Evolutionary conservation across 306 rosid genomes (phyloP), one percentile per base, ranked within the genome.

Genomic region (Pueraria montana): DNA sequence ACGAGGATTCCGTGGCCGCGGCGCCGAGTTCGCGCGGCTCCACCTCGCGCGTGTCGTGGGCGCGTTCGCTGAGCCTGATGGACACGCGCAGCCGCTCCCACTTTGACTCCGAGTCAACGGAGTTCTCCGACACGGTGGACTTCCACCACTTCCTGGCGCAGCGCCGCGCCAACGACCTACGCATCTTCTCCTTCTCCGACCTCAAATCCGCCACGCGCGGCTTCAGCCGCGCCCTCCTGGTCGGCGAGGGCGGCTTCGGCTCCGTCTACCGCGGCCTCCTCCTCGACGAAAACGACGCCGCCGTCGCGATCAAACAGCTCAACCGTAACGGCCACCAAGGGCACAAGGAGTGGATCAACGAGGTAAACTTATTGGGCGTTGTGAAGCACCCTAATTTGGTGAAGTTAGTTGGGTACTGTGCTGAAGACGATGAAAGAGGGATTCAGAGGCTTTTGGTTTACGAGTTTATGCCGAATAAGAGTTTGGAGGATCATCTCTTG

Each of bases 361-460:
- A 96, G 84, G 98, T 96, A 81, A 94, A 94, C 68, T 79, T 96
- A 55, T 64, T 96, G 84, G 99, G 98, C 12, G 99, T 96, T 14
- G 89, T 96, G 72, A 92, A 94, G 85, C 99, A 96, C 87, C 94
- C 92, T 0, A 96, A 96, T 92, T 89, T 96, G 13, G 99, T 96
- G 42, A 90, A 87, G 82, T 74, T 96, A 50, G 92, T 92, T 17
- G 99, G 99, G 74, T 96, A 93, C 74, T 96, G 99, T 74, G 99
- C 99, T 0, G 99, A 96, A 75, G 99, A 96, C 83, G 99, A 96
- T 87, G 99, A 94, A 61, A 96, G 99, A 86, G 99, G 99, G 85
- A 92, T 96, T 76, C 99, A 96, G 62, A 58, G 99, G 78, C 99
- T 96, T 66, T 58, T 96, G 82, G 99, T 96, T 46, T 96, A 96